These are phyloP conservation scores for Allomyces arbusculus DNA, from an alignment of 192 early-diverging fungal genomes.

Conservation along the genomic window DNA sequence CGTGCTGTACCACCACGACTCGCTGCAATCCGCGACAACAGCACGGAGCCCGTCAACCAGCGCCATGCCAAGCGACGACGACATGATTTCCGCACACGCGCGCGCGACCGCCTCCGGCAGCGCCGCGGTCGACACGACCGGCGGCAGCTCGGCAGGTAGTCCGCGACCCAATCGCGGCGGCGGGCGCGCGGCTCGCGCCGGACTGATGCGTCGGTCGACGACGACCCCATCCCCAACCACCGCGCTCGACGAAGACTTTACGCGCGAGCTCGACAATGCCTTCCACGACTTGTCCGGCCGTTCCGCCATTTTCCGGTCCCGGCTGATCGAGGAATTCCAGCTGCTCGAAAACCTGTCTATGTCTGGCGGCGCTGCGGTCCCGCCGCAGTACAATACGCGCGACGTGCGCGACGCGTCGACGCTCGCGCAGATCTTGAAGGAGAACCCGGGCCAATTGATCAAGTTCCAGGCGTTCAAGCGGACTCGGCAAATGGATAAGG, in stretches of 20 bases:
- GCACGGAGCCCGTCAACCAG: too few relatives aligned
- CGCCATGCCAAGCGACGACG: too few relatives aligned
- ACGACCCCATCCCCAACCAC: too few relatives aligned
- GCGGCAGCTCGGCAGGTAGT: too few relatives aligned
- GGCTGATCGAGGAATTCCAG: constrained; percentile 21
- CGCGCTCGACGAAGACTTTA: not conserved
- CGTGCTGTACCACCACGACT: too few relatives aligned
- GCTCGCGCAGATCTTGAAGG: constrained; percentile 9
- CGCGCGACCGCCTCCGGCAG: too few relatives aligned
- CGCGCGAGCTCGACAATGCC: constrained; percentile 1
- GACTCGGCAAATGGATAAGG: constrained; percentile 10
- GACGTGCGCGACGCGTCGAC: constrained; percentile 10
- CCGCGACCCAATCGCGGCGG: too few relatives aligned
- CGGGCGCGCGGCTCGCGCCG: too few relatives aligned
- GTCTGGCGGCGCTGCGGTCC: constrained; percentile 4
- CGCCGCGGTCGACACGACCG: too few relatives aligned
- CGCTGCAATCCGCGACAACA: too few relatives aligned
- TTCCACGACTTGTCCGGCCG: constrained; percentile 15
- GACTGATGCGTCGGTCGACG: too few relatives aligned
- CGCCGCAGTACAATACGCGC: constrained; percentile 12
- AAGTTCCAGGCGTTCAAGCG: constrained; percentile 24
- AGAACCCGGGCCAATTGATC: constrained; percentile 20
- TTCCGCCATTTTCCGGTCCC: constrained; percentile 11
- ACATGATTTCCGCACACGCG: too few relatives aligned
- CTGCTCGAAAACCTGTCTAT: constrained; percentile 17